Base-by-base conservation (phyloP, 208 protist species). In the Acanthamoeba royreba region DNA sequence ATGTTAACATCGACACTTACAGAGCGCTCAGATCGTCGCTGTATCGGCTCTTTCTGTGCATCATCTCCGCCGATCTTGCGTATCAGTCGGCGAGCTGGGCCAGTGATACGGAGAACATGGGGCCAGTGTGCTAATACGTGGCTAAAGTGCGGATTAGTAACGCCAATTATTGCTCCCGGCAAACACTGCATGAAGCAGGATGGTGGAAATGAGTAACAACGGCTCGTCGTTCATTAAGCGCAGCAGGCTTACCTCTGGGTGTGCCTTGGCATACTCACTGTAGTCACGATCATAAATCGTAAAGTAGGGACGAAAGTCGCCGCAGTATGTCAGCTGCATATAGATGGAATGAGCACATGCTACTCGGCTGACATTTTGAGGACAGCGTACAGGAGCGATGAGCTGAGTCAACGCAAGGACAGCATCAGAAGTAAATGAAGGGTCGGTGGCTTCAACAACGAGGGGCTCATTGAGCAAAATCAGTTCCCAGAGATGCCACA, bases 401-500 rank as follows among this genome's bases (percentile, higher is more conserved):
- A 89, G 45, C 9, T 45, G 49, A 25, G 52, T 66, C 17, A 89
- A 52, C 11, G 81, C 35, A 13, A 89, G 22, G 49, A 89, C 81
- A 15, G 81, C 81, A n/a, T 89, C 49, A 0, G 49, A 69, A 35
- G 81, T 69, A 5, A 61, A 52, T 1, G 45, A 66, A 0, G 81
- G 81, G 33, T 89, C 81, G 31, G 81, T 33, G 4, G 81, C 45
- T 19, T 69, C 52, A 17, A 89, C 81, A 3, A 89, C 52, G 81
- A 89, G 45, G 7, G 81, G 81, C 49, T 89, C 49, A 33, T 66
- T 66, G 19, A 66, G n/a, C 49, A 89, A 5, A 15, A 85, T 52
- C 33, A 89, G 81, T 19, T 89, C 81, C 81, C 81, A 89, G 49
- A 89, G 81, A 31, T 89, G 81, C 81, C 81, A 89, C 13, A 89